Evolutionary conservation across 2,329 filamentous ascomycete genomes (phyloP), one percentile per base, ranked within the genome.

Genomic region (Geosmithia flava): DNA sequence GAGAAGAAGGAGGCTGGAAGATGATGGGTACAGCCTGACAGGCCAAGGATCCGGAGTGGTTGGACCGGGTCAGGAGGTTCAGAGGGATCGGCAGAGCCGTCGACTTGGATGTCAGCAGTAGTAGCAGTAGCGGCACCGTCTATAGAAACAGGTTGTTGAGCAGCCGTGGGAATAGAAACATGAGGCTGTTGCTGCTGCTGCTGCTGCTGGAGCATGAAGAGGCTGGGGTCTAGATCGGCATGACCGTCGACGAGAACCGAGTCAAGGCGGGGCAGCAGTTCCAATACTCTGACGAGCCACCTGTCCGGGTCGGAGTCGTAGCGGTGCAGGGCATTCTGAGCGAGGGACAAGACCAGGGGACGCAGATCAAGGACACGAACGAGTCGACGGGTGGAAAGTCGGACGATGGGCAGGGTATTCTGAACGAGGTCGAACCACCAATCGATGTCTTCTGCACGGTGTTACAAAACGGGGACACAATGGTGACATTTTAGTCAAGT

Each of bases 391-490:
- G 71, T 75, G 19, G 57, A 54, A 15, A 53, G 51, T 2, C 68
- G 57, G 15, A 69, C 55, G 3, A 44, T 47, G 17, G 54, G 54
- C n/a, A 69, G 59, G 51, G 67, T 66, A 19, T 54, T 55, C 45
- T 64, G 64, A 44, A 74, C 64, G 55, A 77, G 78, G 30, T 60
- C 55, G 29, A 67, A 58, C 58, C 72, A 69, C 72, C 75, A 78
- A 11, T 59, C 54, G 20, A 73, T 54, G 55, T 76, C 76, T 78
- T n/a, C n/a, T n/a, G n/a, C n/a, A n/a, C n/a, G n/a, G n/a, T n/a
- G n/a, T n/a, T n/a, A n/a, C n/a, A n/a, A n/a, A n/a, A n/a, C n/a
- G n/a, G n/a, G n/a, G n/a, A n/a, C n/a, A n/a, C n/a, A n/a, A n/a
- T n/a, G n/a, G n/a, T n/a, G n/a, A n/a, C n/a, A n/a, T n/a, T n/a